Base-by-base conservation (phyloP, 2,329 filamentous ascomycete species). In the Calonectria honghensis region DNA sequence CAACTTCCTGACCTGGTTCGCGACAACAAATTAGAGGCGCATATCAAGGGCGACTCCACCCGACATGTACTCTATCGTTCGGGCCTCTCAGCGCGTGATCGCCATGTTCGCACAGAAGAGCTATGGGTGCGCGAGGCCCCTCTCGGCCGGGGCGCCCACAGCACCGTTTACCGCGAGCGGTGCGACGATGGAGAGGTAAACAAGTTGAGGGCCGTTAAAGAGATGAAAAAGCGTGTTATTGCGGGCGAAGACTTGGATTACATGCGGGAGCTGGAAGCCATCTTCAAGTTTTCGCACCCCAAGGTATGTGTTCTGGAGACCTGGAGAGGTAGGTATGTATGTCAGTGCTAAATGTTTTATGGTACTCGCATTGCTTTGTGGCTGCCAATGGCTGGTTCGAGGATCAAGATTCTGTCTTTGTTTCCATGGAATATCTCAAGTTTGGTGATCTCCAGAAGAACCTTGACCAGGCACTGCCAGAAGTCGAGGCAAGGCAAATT, bases 331-430 rank as follows among this genome's bases (percentile, higher is more conserved):
- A 10, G 41, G 6, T 45, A 10, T n/a, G 18, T 6, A n/a, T n/a
- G 18, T n/a, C 18, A n/a, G n/a, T 20, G 41, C 41, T 45, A 45
- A 45, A 45, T 45, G 16, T 45, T 45, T 18, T 18, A 10, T n/a
- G 41, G 41, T 63, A 63, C n/a, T 63, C 57, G n/a, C 57, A 63
- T 41, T 63, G 57, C 57, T 63, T 63, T 41, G 57, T 63, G 37
- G 13, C 35, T 24, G 41, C 57, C 35, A 24, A 63, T 41, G 57
- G 57, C 2, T 63, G 57, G 57, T 63, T 63, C 16, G 57, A 63
- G 24, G n/a, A 63, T 4, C 32, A 39, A 24, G 35, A 18, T 29
- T 63, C 57, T 13, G 20, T 63, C n/a, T 63, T 63, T 20, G 45
- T 63, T 20, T 27, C 35, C 32, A 63, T 63, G 57, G 57, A 63